phyloP scores from a whole-genome alignment of 768 basidiomycete species.

The Leccinellum albellum region DNA sequence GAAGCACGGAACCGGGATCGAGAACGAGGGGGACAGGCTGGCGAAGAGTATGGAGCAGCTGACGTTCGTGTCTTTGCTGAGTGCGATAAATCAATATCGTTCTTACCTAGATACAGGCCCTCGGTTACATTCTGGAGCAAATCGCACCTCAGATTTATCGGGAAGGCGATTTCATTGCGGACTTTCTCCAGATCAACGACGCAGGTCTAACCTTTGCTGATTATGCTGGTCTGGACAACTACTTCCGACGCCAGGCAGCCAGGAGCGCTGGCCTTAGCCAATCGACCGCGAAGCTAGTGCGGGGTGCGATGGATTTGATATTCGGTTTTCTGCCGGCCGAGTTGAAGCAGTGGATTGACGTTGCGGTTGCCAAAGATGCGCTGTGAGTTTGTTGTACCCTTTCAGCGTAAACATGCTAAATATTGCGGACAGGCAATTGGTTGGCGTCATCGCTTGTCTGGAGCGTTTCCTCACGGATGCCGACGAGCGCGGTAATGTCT shows the following conservation, averaged over 20 bases:
- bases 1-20: slow-evolving; percentile 46
- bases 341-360: slow-evolving; percentile 82
- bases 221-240: slow-evolving; percentile 90
- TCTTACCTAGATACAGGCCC: slow-evolving; percentile 48
- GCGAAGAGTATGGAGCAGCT: slow-evolving; percentile 63
- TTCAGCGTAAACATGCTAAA: not conserved
- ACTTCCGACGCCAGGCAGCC: slow-evolving; percentile 90
- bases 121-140: slow-evolving; percentile 70
- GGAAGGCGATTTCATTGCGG: slow-evolving; percentile 85
- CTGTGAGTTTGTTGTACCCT: slow-evolving; percentile 45
- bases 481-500: slow-evolving; percentile 70
- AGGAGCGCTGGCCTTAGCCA: slow-evolving; percentile 62
- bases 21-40: slow-evolving; percentile 48
- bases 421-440: slow-evolving; percentile 60
- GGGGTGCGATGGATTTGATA: slow-evolving; percentile 89
- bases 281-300: slow-evolving; percentile 73
- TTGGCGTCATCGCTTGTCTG: slow-evolving; percentile 75
- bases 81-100: not conserved
- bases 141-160: slow-evolving; percentile 70
- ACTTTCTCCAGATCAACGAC: slow-evolving; percentile 91
- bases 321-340: slow-evolving; percentile 90
- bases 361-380: slow-evolving; percentile 66
- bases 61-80: slow-evolving; percentile 48
- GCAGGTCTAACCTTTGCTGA: slow-evolving; percentile 90
- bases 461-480: slow-evolving; percentile 77